Base-by-base conservation (phyloP, 257 asterid genomes). In the Henckelia pumila region DNA sequence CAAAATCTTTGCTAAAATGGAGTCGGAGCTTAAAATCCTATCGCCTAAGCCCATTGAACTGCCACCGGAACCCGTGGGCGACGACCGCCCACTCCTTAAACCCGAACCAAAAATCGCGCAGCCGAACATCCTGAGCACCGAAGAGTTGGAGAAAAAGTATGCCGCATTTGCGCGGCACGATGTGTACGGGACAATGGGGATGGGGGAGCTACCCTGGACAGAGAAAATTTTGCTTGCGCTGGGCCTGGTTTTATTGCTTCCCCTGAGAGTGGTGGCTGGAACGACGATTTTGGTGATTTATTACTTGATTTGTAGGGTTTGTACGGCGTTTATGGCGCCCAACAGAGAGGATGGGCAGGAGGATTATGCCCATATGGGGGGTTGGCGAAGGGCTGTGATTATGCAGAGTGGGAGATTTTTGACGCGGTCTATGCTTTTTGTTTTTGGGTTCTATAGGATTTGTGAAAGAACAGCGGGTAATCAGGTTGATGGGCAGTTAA, bases 321-420 rank as follows among this genome's bases (percentile, higher is more conserved):
- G 95, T 64, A 93, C 99, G 53, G 91, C 86, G 49, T 83, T 84
- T 71, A 75, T 63, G 23, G 71, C 79, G 7, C 96, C 99, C 8
- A 82, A 84, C 66, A 68, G 77, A 73, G 96, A 88, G 81, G 96
- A 74, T 7, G 96, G 80, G 80, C 98, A 90, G 79, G 97, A 93
- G 85, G 97, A 88, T 83, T 93, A 79, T 57, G 97, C 95, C 3
- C 97, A 93, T 68, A 69, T 86, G 84, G 92, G 88, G 19, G 96
- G 97, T 32, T 93, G 95, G 95, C 73, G 96, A 73, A 81, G 99
- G 81, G 77, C 77, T 11, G 92, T 84, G 69, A 85, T 93, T 63
- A 79, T 90, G 26, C 79, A 56, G 72, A 75, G 74, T 52, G 99
- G 99, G 2, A 77, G 86, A 78, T 85, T 83, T 75, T 64, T 83